These are phyloP conservation scores for Coix lacrymajobi DNA, from an alignment of 176 grass and related monocot genomes.

Conservation along the genomic window DNA sequence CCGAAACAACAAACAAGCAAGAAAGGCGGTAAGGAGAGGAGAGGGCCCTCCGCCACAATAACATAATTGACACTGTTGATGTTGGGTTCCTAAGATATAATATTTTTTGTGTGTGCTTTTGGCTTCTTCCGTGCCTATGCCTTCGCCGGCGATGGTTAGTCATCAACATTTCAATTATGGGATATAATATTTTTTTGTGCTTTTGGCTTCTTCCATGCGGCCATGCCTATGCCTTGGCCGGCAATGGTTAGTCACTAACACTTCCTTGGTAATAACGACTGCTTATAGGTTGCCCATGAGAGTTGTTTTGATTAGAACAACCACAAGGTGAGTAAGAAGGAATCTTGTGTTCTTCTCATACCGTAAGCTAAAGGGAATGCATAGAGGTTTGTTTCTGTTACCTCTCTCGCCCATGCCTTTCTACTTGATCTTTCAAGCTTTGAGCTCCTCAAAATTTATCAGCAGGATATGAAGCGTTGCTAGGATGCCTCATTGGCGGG, in stretches of 20 bases:
- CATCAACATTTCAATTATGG: not conserved
- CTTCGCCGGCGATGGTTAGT: not conserved
- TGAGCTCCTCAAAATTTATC: slow-evolving; percentile 4
- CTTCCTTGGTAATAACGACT: slow-evolving; percentile 35
- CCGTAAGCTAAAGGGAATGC: slow-evolving; percentile 31
- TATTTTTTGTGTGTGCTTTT: not conserved
- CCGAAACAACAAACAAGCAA: too few species aligned
- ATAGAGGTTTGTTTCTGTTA: slow-evolving; percentile 26
- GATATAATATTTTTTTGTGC: not conserved
- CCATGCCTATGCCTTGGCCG: slow-evolving; percentile 10
- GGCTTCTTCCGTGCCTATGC: not conserved
- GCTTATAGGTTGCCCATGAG: slow-evolving; percentile 3
- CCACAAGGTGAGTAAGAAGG: slow-evolving; percentile 13
- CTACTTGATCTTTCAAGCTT: not conserved
- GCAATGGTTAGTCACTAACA: slow-evolving; percentile 22
- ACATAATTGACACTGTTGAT: not conserved
- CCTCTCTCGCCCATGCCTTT: slow-evolving; percentile 1
- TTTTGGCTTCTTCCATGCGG: not conserved
- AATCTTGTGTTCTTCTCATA: slow-evolving; percentile 10
- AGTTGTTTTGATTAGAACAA: not conserved
- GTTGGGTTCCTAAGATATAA: not conserved
- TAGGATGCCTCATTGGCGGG: slow-evolving; percentile 28
- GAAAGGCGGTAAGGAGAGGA: too few species aligned
- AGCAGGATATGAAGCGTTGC: slow-evolving; percentile 37
- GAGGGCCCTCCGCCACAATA: too few species aligned